A percentile compares a stretch with the other conserved stretches of the same genome.
Evolutionary conservation across 75 land plant species (phyloP).

Genomic region (Isoetes taiwanensis): DNA sequence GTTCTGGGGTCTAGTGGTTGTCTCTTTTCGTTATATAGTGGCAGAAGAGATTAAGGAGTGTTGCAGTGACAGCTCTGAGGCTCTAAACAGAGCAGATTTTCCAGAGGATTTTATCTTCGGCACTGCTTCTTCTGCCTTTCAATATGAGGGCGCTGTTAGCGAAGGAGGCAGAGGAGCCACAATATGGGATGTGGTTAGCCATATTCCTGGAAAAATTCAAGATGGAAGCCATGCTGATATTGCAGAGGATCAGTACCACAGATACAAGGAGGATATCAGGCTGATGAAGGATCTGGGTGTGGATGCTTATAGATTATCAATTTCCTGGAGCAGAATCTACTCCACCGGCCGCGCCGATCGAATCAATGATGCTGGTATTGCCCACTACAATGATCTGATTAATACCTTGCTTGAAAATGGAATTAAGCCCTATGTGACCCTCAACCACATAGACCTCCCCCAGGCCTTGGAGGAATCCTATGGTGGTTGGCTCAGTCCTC

Average conservation of each 20-base stretch:
- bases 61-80: no score
- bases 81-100: neutral
- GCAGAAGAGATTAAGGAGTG: no score
- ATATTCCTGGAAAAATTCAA: conserved; percentile 1
- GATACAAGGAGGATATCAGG: neutral
- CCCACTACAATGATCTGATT: neutral
- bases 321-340: conserved; percentile 4
- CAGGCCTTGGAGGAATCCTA: conserved; percentile 41
- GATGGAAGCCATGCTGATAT: neutral
- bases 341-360: neutral
- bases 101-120: conserved; percentile 1
- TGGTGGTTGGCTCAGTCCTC: conserved; percentile 29
- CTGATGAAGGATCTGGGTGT: conserved; percentile 1
- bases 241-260: neutral
- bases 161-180: neutral
- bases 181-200: neutral
- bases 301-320: neutral
- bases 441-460: conserved; percentile 70
- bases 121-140: neutral
- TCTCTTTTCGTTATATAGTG: no score
- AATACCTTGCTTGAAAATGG: conserved; percentile 16
- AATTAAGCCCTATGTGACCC: conserved; percentile 70
- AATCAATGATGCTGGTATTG: neutral
- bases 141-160: neutral
- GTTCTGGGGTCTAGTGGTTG: no score